phyloP scores from a whole-genome alignment of 1,284 basidiomycete genomes.

The Irpex sp. region DNA sequence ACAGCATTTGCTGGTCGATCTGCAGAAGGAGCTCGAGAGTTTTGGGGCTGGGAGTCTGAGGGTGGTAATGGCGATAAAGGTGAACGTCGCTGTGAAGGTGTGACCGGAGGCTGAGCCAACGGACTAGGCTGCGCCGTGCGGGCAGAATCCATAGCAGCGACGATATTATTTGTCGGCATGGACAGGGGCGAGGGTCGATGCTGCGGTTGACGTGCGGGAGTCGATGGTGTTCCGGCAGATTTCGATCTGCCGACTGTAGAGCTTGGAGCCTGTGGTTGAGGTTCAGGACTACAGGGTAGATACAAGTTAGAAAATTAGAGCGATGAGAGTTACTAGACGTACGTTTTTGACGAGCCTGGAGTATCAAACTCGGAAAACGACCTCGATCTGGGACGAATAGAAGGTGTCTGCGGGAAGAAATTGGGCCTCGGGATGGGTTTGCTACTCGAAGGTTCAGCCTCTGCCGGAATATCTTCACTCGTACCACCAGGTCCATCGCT shows the following conservation, averaged over 20 bases:
- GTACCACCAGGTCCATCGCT: not conserved
- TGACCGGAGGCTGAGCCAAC: not conserved
- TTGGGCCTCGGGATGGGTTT: constrained; percentile 51
- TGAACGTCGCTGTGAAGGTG: not conserved
- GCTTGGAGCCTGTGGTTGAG: not conserved
- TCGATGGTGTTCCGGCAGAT: constrained; percentile 20
- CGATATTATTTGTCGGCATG: constrained; percentile 35
- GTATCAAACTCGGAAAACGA: constrained; percentile 71
- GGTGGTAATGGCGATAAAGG: not conserved
- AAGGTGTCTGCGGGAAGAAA: constrained; percentile 54
- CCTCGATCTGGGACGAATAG: constrained; percentile 59
- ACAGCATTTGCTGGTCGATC: not conserved
- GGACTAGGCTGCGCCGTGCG: not conserved
- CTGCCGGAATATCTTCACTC: not conserved
- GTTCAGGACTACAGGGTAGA: not conserved
- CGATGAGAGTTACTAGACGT: constrained; percentile 14
- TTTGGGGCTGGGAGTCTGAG: not conserved
- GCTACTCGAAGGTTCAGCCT: constrained; percentile 1
- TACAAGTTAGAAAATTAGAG: not conserved
- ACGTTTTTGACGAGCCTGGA: constrained; percentile 36
- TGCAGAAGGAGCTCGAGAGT: not conserved
- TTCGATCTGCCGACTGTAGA: constrained; percentile 21
- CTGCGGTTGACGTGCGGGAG: constrained; percentile 16
- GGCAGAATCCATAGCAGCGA: constrained; percentile 18
- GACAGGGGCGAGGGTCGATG: constrained; percentile 52